phyloP scores from a whole-genome alignment of 106 monocot species.

The Narthecium ossifragum region DNA sequence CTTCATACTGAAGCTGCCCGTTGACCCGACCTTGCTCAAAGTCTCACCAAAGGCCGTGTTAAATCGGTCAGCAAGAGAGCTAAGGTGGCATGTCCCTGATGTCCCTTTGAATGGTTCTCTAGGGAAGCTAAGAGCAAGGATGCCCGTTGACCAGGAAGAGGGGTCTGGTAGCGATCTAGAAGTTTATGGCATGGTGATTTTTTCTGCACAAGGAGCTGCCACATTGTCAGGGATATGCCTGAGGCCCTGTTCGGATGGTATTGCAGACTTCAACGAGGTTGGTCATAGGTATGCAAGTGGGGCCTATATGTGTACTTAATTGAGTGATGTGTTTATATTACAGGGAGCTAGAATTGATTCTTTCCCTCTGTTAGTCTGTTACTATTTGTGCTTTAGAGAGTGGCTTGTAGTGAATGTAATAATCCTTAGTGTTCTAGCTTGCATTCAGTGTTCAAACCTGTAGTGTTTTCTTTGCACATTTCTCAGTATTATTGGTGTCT shows the following conservation, averaged over 20 bases:
- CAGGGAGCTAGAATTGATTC: too few species aligned
- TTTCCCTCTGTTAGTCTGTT: too few species aligned
- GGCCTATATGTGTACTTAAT: constrained; percentile 74
- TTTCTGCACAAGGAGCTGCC: constrained; percentile 41
- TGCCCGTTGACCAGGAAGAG: constrained; percentile 85
- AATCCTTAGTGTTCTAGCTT: too few species aligned
- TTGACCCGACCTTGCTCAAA: constrained; percentile 78
- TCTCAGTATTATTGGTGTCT: too few species aligned
- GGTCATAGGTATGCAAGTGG: constrained; percentile 70
- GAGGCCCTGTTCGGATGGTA: constrained; percentile 56
- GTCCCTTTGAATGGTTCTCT: constrained; percentile 63
- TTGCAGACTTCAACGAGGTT: constrained; percentile 57
- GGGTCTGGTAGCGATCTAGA: constrained; percentile 56
- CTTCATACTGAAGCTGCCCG: constrained; percentile 83
- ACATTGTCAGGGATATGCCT: constrained; percentile 76
- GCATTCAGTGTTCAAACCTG: too few species aligned
- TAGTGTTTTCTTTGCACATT: too few species aligned
- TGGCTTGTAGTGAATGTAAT: too few species aligned
- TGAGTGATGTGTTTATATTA: background rate
- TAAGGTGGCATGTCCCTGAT: constrained; percentile 77
- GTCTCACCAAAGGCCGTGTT: constrained; percentile 81
- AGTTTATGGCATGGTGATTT: constrained; percentile 61
- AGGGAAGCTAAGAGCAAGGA: constrained; percentile 66
- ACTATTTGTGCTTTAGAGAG: too few species aligned
- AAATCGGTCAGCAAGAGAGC: constrained; percentile 62